Conservation (phyloP, 257 asterid genomes). For the Rehmannia glutinosa region DNA sequence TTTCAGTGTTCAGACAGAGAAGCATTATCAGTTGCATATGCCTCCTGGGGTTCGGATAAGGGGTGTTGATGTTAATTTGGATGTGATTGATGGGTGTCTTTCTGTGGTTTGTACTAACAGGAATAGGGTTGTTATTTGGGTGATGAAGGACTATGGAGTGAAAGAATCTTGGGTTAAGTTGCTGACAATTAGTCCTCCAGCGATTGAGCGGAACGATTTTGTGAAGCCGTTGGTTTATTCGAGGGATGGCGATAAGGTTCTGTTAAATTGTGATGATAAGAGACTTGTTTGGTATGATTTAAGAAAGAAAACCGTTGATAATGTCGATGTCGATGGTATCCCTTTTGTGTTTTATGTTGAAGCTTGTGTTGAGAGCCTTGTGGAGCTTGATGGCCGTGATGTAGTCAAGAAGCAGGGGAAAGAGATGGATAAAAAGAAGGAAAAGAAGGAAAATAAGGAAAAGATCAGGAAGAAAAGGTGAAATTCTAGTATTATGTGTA, state of each 20-base stretch:
- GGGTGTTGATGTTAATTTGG: conserved; percentile 15
- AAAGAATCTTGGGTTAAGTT: conserved; percentile 32
- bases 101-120: conserved; percentile 15
- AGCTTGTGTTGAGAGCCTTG: conserved; percentile 31
- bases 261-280: conserved; percentile 32
- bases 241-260: conserved; percentile 22
- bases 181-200: conserved; percentile 19
- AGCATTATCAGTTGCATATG: conserved; percentile 24
- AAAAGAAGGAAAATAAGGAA: conserved; percentile 27
- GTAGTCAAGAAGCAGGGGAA: conserved; percentile 16
- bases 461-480: too few species aligned
- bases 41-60: conserved; percentile 22
- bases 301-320: conserved; percentile 13
- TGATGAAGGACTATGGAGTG: conserved; percentile 34
- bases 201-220: conserved; percentile 17
- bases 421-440: conserved; percentile 17
- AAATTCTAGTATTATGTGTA: too few species aligned
- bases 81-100: conserved; percentile 26
- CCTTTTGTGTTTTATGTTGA: conserved; percentile 35
- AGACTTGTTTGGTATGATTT: conserved; percentile 35
- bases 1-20: conserved; percentile 33
- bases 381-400: conserved; percentile 11
- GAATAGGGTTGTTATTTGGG: conserved; percentile 26
- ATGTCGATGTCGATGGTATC: conserved; percentile 20
- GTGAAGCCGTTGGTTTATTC: conserved; percentile 27